These are phyloP conservation scores for Tetradesmus lagerheimii DNA, from an alignment of 139 green algal genomes.

Conservation along the genomic window DNA sequence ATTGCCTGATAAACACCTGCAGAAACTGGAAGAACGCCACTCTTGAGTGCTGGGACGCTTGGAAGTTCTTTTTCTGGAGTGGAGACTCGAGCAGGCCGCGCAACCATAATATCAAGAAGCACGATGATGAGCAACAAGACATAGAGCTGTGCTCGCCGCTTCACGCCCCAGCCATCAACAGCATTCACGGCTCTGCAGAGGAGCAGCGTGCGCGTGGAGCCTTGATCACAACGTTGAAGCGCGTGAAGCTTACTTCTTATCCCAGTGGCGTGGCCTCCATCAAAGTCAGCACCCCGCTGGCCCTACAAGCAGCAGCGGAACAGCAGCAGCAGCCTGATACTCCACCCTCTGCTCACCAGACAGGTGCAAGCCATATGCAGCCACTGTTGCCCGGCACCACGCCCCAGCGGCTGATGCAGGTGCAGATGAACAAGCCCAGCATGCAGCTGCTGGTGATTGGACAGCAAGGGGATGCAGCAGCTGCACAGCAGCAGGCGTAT, in stretches of 20 bases:
- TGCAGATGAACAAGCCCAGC: not conserved
- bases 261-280: not conserved
- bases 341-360: not conserved
- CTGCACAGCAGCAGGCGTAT: conserved; percentile 19
- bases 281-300: not conserved
- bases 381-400: not conserved
- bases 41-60: not conserved
- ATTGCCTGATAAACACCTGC: not conserved
- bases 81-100: not conserved
- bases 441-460: not conserved
- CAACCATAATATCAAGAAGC: not conserved
- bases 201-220: not conserved
- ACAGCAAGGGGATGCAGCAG: conserved; percentile 14
- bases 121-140: not conserved
- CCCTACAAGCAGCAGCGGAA: not conserved
- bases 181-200: not conserved
- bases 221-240: not conserved
- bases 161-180: not conserved
- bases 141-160: not conserved
- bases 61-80: not conserved
- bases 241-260: not conserved
- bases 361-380: conserved; percentile 3
- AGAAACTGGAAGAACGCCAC: not conserved
- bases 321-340: not conserved
- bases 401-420: conserved; percentile 2